phyloP scores from a whole-genome alignment of 2,329 filamentous ascomycete genomes.

The Fusarium solani-melongenae region DNA sequence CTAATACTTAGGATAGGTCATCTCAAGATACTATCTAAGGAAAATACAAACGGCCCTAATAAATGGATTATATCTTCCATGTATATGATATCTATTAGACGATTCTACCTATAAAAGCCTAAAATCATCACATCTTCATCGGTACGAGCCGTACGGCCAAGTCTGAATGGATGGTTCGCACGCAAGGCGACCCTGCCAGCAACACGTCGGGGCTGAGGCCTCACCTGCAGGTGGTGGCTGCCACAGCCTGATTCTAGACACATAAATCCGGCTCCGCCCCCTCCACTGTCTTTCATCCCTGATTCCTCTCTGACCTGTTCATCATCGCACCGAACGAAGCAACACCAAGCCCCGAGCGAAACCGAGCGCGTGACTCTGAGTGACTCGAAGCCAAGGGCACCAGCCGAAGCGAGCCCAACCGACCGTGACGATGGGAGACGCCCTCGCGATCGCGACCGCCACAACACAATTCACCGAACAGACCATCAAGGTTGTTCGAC shows the following conservation, averaged over 20 bases:
- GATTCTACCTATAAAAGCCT: too few relatives aligned
- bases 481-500: neutral
- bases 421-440: neutral
- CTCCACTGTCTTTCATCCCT: neutral
- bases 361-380: neutral
- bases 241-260: neutral
- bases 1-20: neutral
- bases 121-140: too few relatives aligned
- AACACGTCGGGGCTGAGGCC: neutral
- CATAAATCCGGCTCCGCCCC: neutral
- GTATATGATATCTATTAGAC: neutral
- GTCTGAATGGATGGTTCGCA: too few relatives aligned
- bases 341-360: neutral
- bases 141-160: too few relatives aligned
- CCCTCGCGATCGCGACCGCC: slow-evolving; percentile 6
- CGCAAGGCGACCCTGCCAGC: too few relatives aligned
- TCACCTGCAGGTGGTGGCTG: neutral
- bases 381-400: neutral
- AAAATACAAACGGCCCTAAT: neutral
- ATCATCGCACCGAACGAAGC: neutral
- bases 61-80: neutral
- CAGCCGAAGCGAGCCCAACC: neutral
- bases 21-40: neutral
- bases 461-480: slow-evolving; percentile 11
- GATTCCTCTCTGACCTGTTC: neutral